A percentile compares a stretch with the other conserved stretches of the same genome.
Conservation (phyloP, 2,329 filamentous ascomycete species). For the Thyridium curvatum region DNA sequence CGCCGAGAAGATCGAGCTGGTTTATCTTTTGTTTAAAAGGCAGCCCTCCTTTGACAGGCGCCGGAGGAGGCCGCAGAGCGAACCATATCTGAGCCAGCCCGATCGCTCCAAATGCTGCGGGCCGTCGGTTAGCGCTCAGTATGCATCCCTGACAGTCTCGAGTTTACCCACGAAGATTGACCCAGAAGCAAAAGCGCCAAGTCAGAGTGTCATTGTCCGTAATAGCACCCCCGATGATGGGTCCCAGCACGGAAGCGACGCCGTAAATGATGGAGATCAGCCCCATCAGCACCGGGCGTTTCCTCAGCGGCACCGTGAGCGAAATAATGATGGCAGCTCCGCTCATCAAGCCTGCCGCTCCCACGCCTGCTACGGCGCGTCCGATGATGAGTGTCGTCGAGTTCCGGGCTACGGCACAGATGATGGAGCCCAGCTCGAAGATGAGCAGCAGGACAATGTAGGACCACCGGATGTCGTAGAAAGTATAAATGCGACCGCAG, state of each 20-base stretch:
- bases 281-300: constrained; percentile 24
- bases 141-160: too few species aligned
- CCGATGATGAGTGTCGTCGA: constrained; percentile 49
- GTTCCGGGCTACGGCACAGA: constrained; percentile 42
- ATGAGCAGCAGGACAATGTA: constrained; percentile 35
- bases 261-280: constrained; percentile 8
- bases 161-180: constrained; percentile 16
- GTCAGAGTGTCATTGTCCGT: constrained; percentile 12
- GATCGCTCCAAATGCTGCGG: too few species aligned
- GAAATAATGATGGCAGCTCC: constrained; percentile 45
- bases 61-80: constrained; percentile 18
- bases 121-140: too few species aligned
- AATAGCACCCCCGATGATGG: constrained; percentile 18
- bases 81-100: too few species aligned
- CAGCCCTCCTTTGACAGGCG: constrained; percentile 16
- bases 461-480: too few species aligned
- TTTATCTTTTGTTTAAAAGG: constrained; percentile 27
- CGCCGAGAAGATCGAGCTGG: constrained; percentile 34
- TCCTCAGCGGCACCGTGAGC: constrained; percentile 27
- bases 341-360: constrained; percentile 44
- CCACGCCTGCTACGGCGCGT: constrained; percentile 46
- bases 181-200: constrained; percentile 21
- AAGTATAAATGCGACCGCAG: too few species aligned
- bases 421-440: constrained; percentile 49
- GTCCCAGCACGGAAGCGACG: constrained; percentile 15